A percentile compares a stretch with the other conserved stretches of the same genome.
phyloP scores from a whole-genome alignment of 495 filamentous ascomycete genomes.

The Penicillium lividum region DNA sequence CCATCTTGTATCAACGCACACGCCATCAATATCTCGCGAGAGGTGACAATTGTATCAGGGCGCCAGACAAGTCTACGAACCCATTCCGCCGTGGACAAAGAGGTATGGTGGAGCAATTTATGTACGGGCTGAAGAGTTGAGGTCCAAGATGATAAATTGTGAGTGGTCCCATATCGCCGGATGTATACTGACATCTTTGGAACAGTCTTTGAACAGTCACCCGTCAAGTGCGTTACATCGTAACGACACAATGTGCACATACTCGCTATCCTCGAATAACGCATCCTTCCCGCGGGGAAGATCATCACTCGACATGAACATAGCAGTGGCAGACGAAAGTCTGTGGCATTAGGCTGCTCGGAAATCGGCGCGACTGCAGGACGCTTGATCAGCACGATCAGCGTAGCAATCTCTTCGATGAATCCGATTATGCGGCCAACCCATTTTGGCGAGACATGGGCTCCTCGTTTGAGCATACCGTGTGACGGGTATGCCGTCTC shows the following conservation, averaged over 20 bases:
- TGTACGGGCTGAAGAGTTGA: too few species aligned
- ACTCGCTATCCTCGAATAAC: background rate
- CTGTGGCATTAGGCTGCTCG: background rate
- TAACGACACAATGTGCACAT: background rate
- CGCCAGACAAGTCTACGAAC: too few species aligned
- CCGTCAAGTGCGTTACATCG: background rate
- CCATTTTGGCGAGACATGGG: background rate
- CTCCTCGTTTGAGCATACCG: background rate
- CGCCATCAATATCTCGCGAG: background rate
- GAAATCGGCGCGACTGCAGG: constrained; percentile 4
- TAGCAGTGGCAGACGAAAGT: background rate
- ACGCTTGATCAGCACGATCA: background rate
- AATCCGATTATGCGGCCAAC: constrained; percentile 1
- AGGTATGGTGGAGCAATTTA: too few species aligned
- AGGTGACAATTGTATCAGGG: too few species aligned
- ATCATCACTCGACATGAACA: background rate
- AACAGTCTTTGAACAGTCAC: background rate
- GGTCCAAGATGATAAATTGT: background rate
- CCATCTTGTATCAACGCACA: background rate
- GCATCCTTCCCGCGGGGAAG: too few species aligned
- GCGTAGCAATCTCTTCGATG: background rate
- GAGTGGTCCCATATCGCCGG: constrained; percentile 1
- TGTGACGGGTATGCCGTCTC: background rate
- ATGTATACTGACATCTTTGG: constrained; percentile 3
- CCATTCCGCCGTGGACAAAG: too few species aligned